Base-by-base conservation (phyloP, 805 yeast species). In the Schizosaccharomyces osmophilus region DNA sequence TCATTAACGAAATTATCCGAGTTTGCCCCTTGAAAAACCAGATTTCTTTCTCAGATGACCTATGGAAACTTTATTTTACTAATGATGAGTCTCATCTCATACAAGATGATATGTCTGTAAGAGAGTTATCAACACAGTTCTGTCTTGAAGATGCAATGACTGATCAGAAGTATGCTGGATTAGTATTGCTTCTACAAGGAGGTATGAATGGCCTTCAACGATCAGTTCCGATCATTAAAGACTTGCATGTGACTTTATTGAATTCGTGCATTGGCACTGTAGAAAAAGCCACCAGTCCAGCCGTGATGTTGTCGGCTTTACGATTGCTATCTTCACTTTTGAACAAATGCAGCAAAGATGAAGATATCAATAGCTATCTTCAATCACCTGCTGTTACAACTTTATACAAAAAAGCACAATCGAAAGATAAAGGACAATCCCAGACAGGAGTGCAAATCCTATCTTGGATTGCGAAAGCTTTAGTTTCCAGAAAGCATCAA, bases 361-460 rank as follows among this genome's bases (percentile, higher is more conserved):
- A 45, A 45, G 51, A 45, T 45, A 45, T 45, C 6, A 19, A n/a
- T 19, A 45, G 24, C 13, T 45, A 5, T 45, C 22, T 45, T 8
- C 26, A n/a, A 6, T 15, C 51, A 24, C 9, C 22, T 9, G 24
- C 13, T 19, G 24, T 45, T 9, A 45, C 22, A 9, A 9, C 51
- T 45, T 17, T n/a, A 4, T 45, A 24, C 26, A 24, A 17, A 19
- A 57, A 39, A 61, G 51, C 32, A 95, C 95, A 70, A 82, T 5
- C 72, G 82, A 24, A 88, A 87, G 69, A 89, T 36, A 17, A 8
- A 57, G 85, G 0, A 73, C 85, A 60, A 67, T 85, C 0, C 68
- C 86, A 69, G 13, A 4, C 26, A 19, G 51, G 4, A 17, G 11
- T 45, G 11, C 26, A 45, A 19, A 24, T 45, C 3, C 51, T 45